Conservation (phyloP, 2,329 filamentous ascomycete genomes). For the Cladosporium sp. region DNA sequence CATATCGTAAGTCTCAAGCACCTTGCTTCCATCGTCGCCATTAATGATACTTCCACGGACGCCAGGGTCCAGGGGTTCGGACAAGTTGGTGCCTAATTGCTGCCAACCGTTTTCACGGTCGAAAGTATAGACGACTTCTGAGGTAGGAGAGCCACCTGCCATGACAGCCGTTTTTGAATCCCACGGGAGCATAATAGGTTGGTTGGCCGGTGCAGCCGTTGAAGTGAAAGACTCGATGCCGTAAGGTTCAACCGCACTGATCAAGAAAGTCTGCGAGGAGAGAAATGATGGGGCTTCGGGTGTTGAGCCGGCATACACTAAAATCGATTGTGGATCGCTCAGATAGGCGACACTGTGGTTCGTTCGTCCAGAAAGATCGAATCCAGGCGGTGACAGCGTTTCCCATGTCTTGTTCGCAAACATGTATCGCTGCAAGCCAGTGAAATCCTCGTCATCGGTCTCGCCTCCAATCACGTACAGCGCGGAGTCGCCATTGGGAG, state of each 20-base stretch:
- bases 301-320: conserved; percentile 75
- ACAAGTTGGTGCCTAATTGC: conserved; percentile 60
- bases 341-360: conserved; percentile 76
- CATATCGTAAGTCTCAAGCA: conserved; percentile 74
- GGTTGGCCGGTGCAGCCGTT: conserved; percentile 56
- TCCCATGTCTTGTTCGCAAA: conserved; percentile 57
- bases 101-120: conserved; percentile 60
- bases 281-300: conserved; percentile 50
- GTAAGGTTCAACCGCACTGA: conserved; percentile 63
- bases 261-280: conserved; percentile 71
- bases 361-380: conserved; percentile 62
- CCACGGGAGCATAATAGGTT: conserved; percentile 72
- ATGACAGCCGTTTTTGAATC: conserved; percentile 65
- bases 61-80: conserved; percentile 34
- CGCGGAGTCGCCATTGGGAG: conserved; percentile 51
- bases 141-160: conserved; percentile 65
- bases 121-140: conserved; percentile 69
- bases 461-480: conserved; percentile 77
- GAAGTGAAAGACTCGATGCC: conserved; percentile 55
- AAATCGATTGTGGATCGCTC: conserved; percentile 61
- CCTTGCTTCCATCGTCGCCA: conserved; percentile 71
- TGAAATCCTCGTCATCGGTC: conserved; percentile 52
- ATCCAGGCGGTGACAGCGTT: conserved; percentile 45
- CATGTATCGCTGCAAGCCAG: conserved; percentile 67
- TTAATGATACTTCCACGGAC: conserved; percentile 55